These are phyloP conservation scores for Aspergillus fumigatiaffinis DNA, from an alignment of 2,329 filamentous ascomycete genomes.

Conservation along the genomic window DNA sequence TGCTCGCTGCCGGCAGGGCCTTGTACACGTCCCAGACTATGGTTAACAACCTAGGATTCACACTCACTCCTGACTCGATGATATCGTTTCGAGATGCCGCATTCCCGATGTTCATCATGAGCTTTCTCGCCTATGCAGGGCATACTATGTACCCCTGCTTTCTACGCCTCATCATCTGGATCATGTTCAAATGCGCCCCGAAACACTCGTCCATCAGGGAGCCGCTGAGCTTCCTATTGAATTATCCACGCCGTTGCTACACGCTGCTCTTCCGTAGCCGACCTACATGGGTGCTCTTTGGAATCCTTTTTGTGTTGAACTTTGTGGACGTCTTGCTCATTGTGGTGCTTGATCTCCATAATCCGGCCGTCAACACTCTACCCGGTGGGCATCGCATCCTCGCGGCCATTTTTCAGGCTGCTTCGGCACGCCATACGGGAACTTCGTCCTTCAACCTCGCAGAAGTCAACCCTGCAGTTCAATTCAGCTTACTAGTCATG, in stretches of 20 bases:
- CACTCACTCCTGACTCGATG: slow-evolving; percentile 55
- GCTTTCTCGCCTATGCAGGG: slow-evolving; percentile 37
- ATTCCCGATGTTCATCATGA: slow-evolving; percentile 38
- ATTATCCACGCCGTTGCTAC: slow-evolving; percentile 61
- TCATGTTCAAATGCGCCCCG: slow-evolving; percentile 46
- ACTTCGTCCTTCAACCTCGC: slow-evolving; percentile 51
- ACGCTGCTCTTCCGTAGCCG: slow-evolving; percentile 58
- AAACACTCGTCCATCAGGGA: slow-evolving; percentile 30
- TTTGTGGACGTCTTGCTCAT: slow-evolving; percentile 55
- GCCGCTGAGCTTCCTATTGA: slow-evolving; percentile 54
- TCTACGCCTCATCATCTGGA: slow-evolving; percentile 56
- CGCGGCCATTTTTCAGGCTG: slow-evolving; percentile 57
- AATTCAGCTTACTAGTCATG: slow-evolving; percentile 70
- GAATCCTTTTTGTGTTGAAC: slow-evolving; percentile 51
- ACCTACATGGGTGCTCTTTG: slow-evolving; percentile 57
- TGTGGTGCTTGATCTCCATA: slow-evolving; percentile 49
- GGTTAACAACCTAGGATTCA: slow-evolving; percentile 52
- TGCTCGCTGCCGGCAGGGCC: slow-evolving; percentile 31
- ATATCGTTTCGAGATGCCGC: slow-evolving; percentile 45
- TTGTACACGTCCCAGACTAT: slow-evolving; percentile 52
- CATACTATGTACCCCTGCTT: slow-evolving; percentile 53
- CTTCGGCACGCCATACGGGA: slow-evolving; percentile 47
- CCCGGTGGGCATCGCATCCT: slow-evolving; percentile 48
- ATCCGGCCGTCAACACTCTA: slow-evolving; percentile 42
- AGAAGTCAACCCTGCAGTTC: slow-evolving; percentile 51